phyloP scores from a whole-genome alignment of 495 filamentous ascomycete genomes.

The Margaritispora aquatica region DNA sequence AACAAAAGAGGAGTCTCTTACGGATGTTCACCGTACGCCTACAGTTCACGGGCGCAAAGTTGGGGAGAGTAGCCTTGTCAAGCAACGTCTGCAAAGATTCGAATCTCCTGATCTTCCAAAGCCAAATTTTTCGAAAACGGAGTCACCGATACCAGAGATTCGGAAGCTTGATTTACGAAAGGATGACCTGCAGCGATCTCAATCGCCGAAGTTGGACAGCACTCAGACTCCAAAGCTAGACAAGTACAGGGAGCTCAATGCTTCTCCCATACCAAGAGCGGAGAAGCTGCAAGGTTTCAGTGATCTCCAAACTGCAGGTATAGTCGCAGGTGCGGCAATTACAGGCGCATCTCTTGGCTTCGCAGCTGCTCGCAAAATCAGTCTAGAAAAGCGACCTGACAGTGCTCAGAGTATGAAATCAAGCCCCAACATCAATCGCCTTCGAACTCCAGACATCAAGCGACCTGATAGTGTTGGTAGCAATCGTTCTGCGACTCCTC shows the following conservation, averaged over 20 bases:
- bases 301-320: constrained; percentile 4
- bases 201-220: not conserved
- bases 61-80: constrained; percentile 14
- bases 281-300: constrained; percentile 14
- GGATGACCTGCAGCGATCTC: not conserved
- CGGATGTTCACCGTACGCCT: constrained; percentile 13
- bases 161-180: not conserved
- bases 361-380: constrained; percentile 19
- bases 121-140: not conserved
- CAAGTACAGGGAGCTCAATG: constrained; percentile 18
- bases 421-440: constrained; percentile 41
- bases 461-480: constrained; percentile 56
- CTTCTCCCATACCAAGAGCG: constrained; percentile 14
- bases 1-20: constrained; percentile 3
- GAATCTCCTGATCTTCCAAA: constrained; percentile 18
- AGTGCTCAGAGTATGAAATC: constrained; percentile 20
- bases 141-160: not conserved
- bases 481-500: constrained; percentile 50
- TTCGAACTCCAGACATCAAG: constrained; percentile 50
- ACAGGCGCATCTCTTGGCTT: constrained; percentile 19
- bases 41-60: constrained; percentile 1
- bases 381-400: constrained; percentile 17
- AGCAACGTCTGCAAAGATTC: constrained; percentile 17
- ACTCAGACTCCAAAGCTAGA: constrained; percentile 10
- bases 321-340: constrained; percentile 7